Evolutionary conservation across 305 asterid species (phyloP).

Genomic region (Plantago coronopus): DNA sequence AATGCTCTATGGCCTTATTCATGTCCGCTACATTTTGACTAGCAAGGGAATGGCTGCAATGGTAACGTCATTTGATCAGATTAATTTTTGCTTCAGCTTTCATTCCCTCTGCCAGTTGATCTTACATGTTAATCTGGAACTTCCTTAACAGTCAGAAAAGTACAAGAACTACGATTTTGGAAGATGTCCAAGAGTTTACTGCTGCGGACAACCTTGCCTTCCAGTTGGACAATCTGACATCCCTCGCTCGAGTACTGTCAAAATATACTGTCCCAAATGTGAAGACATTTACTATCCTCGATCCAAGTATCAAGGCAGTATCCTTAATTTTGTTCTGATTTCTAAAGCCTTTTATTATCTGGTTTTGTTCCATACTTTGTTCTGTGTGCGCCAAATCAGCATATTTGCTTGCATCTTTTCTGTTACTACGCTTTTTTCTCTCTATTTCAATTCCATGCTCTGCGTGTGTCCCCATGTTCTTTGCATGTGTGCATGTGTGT

Average conservation of each 20-base stretch:
- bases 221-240: slow-evolving; percentile 69
- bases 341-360: slow-evolving; percentile 1
- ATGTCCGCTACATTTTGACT: slow-evolving; percentile 63
- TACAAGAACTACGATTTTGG: slow-evolving; percentile 71
- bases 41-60: slow-evolving; percentile 77
- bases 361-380: slow-evolving; percentile 12
- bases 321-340: slow-evolving; percentile 33
- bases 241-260: slow-evolving; percentile 64
- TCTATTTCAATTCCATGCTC: no score
- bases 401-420: no score
- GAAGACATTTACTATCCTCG: slow-evolving; percentile 70
- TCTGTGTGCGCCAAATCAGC: slow-evolving; percentile 2
- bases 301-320: slow-evolving; percentile 80
- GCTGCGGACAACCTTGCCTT: slow-evolving; percentile 73
- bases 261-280: slow-evolving; percentile 70
- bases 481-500: no score
- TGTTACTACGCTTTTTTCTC: no score
- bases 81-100: neutral
- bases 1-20: slow-evolving; percentile 75
- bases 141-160: slow-evolving; percentile 48
- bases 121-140: slow-evolving; percentile 21
- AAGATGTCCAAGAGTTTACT: slow-evolving; percentile 67
- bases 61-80: slow-evolving; percentile 32
- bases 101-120: slow-evolving; percentile 1
- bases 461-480: no score